phyloP scores from a whole-genome alignment of 129 eudicot genomes.

The Solidago caesia region DNA sequence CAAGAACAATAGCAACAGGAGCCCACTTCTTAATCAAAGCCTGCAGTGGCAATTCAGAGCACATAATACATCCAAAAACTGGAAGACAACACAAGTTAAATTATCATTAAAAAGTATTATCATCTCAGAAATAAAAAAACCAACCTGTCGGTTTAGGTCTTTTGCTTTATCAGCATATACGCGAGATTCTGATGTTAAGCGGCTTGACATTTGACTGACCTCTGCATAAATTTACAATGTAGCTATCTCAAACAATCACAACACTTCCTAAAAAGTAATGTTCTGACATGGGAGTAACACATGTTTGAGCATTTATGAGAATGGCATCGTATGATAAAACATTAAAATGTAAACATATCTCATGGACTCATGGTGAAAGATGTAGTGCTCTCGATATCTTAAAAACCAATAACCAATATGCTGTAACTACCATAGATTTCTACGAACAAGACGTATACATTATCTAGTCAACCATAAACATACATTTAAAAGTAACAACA shows the following conservation, averaged over 20 bases:
- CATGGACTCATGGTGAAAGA: constrained; percentile 1
- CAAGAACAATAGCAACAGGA: constrained; percentile 92
- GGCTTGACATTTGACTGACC: constrained; percentile 99
- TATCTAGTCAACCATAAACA: not conserved
- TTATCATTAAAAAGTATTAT: not conserved
- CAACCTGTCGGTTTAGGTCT: constrained; percentile 94
- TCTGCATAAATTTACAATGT: constrained; percentile 55
- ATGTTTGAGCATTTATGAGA: not conserved
- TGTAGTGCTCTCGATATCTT: constrained; percentile 4
- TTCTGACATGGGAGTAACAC: not conserved
- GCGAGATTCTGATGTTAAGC: constrained; percentile 97
- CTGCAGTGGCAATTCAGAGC: constrained; percentile 29
- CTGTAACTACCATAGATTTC: not conserved
- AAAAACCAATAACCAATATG: not conserved
- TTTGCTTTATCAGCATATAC: constrained; percentile 92
- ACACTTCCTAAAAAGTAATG: constrained; percentile 3
- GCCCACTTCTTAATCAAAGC: constrained; percentile 96
- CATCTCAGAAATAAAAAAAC: constrained; percentile 24
- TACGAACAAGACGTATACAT: not conserved
- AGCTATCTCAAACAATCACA: constrained; percentile 6
- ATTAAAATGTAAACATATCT: not conserved
- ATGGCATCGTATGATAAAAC: not conserved
- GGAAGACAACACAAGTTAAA: not conserved
- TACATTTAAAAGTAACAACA: too few species aligned
- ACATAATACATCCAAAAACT: not conserved